These are phyloP conservation scores for Fraxinus sp. DNA, from an alignment of 305 asterid genomes.

Conservation along the genomic window DNA sequence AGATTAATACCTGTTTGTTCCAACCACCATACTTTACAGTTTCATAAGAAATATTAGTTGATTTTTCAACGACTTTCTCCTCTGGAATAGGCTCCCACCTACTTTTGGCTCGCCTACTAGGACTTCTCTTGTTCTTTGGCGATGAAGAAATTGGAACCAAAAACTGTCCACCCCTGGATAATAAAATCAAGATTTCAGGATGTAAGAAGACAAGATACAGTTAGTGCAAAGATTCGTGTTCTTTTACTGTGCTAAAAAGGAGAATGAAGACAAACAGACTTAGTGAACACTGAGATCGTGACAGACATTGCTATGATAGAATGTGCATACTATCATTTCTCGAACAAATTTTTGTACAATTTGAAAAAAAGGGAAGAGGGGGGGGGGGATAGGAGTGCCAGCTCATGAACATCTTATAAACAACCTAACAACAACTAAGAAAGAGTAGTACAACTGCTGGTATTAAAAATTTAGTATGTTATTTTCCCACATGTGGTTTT, in stretches of 20 bases:
- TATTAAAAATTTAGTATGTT: neutral
- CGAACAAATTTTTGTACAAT: neutral
- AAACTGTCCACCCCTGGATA: slow-evolving; percentile 48
- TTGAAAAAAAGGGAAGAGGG: neutral
- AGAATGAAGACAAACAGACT: neutral
- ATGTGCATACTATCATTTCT: neutral
- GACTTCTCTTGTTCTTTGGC: slow-evolving; percentile 67
- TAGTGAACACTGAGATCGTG: neutral
- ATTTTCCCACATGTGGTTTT: slow-evolving; percentile 12
- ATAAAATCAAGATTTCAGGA: slow-evolving; percentile 23
- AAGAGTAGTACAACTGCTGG: neutral
- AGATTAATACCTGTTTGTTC: slow-evolving; percentile 69
- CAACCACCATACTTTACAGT: slow-evolving; percentile 62
- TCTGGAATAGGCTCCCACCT: slow-evolving; percentile 94
- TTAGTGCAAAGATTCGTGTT: neutral
- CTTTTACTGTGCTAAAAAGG: neutral
- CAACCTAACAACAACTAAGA: neutral
- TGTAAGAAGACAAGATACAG: neutral
- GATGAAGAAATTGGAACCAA: slow-evolving; percentile 41
- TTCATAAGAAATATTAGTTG: slow-evolving; percentile 41
- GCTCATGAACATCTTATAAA: neutral
- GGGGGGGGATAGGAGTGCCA: neutral
- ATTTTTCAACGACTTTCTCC: slow-evolving; percentile 54
- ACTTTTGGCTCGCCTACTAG: slow-evolving; percentile 82
- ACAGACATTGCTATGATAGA: neutral